A percentile compares a stretch with the other conserved stretches of the same genome.
These are phyloP conservation scores for Citrus unshiu DNA, from an alignment of 345 rosid genomes.

Conservation along the genomic window DNA sequence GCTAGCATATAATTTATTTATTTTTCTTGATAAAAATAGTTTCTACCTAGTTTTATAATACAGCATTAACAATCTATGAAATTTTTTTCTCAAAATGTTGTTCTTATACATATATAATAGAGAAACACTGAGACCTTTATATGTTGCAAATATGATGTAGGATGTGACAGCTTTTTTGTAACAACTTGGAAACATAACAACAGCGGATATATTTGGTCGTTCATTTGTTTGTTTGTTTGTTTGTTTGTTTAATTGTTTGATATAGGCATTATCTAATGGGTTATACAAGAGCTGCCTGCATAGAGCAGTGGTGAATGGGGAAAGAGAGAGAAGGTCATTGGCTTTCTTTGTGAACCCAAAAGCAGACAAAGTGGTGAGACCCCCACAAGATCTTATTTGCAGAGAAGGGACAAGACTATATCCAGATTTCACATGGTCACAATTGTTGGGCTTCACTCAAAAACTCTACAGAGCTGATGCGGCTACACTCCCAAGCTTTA, in stretches of 20 bases:
- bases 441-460: constrained; percentile 55
- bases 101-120: no score
- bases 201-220: no score
- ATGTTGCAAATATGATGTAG: no score
- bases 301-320: constrained; percentile 62
- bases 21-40: no score
- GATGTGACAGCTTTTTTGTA: no score
- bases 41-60: no score
- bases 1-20: no score
- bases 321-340: constrained; percentile 50
- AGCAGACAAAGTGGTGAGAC: constrained; percentile 58
- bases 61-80: no score
- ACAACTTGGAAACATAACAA: no score
- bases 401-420: constrained; percentile 37
- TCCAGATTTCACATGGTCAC: constrained; percentile 86
- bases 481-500: constrained; percentile 41
- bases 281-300: constrained; percentile 67
- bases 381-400: constrained; percentile 53
- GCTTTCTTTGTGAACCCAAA: constrained; percentile 57
- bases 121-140: no score
- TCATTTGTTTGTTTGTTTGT: no score
- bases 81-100: no score
- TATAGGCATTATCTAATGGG: constrained; percentile 59
- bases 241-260: constrained; percentile 1
- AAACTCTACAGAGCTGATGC: constrained; percentile 46